phyloP scores from a whole-genome alignment of 1,284 basidiomycete genomes.

The Cryptococcus wingfieldii region DNA sequence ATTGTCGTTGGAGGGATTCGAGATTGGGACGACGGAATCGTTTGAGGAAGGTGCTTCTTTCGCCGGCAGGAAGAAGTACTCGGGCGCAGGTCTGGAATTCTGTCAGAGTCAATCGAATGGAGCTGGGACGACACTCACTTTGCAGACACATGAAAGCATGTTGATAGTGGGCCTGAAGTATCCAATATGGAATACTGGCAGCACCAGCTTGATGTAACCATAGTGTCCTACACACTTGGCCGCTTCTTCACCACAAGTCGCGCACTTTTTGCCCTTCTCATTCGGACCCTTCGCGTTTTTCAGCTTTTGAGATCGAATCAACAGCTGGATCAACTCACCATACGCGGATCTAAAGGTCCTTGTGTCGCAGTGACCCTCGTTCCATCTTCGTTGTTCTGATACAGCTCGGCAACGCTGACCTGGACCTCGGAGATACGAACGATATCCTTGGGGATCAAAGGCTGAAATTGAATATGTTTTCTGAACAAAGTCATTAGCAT shows the following conservation, averaged over 20 bases:
- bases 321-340: conserved; percentile 55
- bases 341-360: conserved; percentile 82
- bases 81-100: conserved; percentile 76
- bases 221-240: conserved; percentile 98
- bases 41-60: conserved; percentile 77
- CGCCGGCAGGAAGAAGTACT: conserved; percentile 84
- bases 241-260: conserved; percentile 88
- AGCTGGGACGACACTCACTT: conserved; percentile 55
- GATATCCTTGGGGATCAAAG: conserved; percentile 85
- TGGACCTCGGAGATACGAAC: conserved; percentile 93
- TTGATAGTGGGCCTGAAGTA: conserved; percentile 95
- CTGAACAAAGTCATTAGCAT: conserved; percentile 48
- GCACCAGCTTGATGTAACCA: conserved; percentile 91
- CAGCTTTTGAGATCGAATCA: background rate
- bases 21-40: conserved; percentile 84
- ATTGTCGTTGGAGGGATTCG: conserved; percentile 88
- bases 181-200: conserved; percentile 97
- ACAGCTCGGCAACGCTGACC: conserved; percentile 84
- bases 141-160: conserved; percentile 94
- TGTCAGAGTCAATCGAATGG: background rate
- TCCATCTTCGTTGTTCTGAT: conserved; percentile 56
- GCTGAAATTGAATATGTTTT: conserved; percentile 89
- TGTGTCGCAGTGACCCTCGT: conserved; percentile 70
- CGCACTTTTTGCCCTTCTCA: conserved; percentile 86
- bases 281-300: conserved; percentile 70